Conservation (phyloP, 441 rosid species). For the Pelargonium cotyledonis region DNA sequence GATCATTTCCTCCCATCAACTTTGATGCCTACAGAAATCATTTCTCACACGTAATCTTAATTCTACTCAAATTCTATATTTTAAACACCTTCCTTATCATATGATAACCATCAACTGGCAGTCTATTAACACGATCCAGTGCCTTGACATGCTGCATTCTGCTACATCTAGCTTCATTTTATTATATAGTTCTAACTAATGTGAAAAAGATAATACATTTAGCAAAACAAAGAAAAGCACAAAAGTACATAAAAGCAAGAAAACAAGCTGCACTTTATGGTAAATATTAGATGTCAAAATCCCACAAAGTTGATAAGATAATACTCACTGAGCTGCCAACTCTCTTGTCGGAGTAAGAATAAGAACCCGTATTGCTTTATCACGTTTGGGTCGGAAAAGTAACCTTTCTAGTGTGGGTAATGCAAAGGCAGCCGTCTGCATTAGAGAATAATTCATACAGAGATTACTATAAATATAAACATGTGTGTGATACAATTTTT, state of each 20-base stretch:
- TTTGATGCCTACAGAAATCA: not conserved
- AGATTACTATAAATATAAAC: constrained; percentile 4
- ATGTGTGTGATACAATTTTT: not conserved
- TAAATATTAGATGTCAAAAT: not conserved
- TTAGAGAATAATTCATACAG: not conserved
- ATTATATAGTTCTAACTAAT: not conserved
- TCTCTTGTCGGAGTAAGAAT: constrained; percentile 92
- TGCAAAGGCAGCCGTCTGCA: constrained; percentile 83
- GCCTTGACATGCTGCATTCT: not conserved
- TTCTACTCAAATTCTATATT: too few species aligned
- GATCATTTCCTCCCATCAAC: not conserved
- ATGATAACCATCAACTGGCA: not conserved
- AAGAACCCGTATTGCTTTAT: constrained; percentile 72
- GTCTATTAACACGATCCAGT: not conserved
- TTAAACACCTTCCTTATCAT: not conserved
- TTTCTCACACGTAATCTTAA: not conserved
- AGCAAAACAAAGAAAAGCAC: not conserved
- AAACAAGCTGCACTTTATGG: not conserved
- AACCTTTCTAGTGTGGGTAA: constrained; percentile 88
- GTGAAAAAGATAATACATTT: not conserved
- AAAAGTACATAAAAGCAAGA: not conserved
- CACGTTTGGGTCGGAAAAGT: constrained; percentile 74
- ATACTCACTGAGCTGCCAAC: constrained; percentile 82
- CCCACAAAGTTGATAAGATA: not conserved
- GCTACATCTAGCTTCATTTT: not conserved